These are phyloP conservation scores for Cordyceps tenuipes DNA, from an alignment of 2,329 filamentous ascomycete genomes.

Conservation along the genomic window DNA sequence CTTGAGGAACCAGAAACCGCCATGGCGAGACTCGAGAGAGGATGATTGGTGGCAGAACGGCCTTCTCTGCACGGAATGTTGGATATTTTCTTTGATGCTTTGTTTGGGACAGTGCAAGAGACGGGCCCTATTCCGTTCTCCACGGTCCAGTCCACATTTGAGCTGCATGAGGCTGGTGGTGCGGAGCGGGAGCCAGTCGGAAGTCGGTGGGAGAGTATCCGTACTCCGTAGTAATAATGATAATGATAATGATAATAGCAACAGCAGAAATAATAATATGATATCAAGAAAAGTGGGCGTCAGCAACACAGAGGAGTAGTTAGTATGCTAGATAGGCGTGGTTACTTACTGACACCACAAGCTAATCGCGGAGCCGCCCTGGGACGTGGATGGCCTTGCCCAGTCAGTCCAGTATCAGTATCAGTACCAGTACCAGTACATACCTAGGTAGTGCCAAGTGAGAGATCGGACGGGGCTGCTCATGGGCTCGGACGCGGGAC, in stretches of 20 bases:
- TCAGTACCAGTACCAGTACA: too few species aligned
- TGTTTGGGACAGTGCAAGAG: background rate
- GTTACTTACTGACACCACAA: too few species aligned
- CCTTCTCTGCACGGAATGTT: too few species aligned
- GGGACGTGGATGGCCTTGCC: too few species aligned
- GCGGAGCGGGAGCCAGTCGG: background rate
- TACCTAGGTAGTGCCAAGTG: background rate
- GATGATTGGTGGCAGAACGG: background rate
- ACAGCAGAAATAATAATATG: background rate
- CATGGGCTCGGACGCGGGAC: background rate
- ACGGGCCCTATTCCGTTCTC: background rate
- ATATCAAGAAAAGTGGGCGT: background rate
- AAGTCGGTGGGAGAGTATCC: background rate
- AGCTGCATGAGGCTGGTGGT: conserved; percentile 1
- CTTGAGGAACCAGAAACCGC: background rate
- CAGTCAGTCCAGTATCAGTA: too few species aligned
- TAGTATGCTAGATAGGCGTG: too few species aligned
- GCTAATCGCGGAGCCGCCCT: too few species aligned
- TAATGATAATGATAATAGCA: background rate
- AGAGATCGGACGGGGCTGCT: conserved; percentile 3
- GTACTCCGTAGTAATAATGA: background rate
- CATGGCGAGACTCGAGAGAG: background rate
- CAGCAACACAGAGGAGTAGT: background rate
- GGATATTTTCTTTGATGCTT: background rate
- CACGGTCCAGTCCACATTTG: background rate